Base-by-base conservation (phyloP, 2,329 filamentous ascomycete genomes). In the Monilinia fructicola region DNA sequence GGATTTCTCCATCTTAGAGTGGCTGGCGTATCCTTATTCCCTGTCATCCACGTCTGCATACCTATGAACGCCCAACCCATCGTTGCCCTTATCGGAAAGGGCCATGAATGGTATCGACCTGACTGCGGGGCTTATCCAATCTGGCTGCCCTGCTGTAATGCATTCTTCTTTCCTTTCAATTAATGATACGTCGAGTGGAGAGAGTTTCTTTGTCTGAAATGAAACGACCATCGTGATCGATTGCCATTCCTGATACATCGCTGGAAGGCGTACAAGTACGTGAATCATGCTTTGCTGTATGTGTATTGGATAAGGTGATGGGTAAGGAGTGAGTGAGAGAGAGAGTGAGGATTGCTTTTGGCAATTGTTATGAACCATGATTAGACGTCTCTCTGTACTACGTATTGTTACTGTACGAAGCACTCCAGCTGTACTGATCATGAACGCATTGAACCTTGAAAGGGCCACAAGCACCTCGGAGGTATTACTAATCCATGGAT, bases 91-190 rank as follows among this genome's bases (percentile, higher is more conserved):
- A 38, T 60, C 28, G 42, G 50, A 50, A 61, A n/a, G 16, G 23
- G 16, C 7, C 6, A 26, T 52, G 48, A 16, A 26, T 52, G 48
- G 23, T 50, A 14, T 14, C 28, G 6, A 50, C n/a, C 35, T n/a
- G n/a, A 40, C 44, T 61, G 58, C 58, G 58, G 58, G 58, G 58
- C 31, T 61, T 21, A 52, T 61, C 58, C 58, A 50, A 61, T 35
- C 21, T 54, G 21, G 44, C 44, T 50, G n/a, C 14, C 58, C 44
- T 50, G 58, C 44, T 23, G n/a, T 21, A 38, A 31, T 48, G 56
- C 44, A 50, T 40, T 58, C 10, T 31, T 42, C 46, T 35, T 26
- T 50, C 44, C 58, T 38, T 50, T 38, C 44, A 61, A 26, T 26
- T 26, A 12, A 50, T 50, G 31, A 61, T 61, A 40, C n/a, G 31